Evolutionary conservation across 2,329 filamentous ascomycete genomes (phyloP).

Genomic region (Sporothrix pseudoabietina): DNA sequence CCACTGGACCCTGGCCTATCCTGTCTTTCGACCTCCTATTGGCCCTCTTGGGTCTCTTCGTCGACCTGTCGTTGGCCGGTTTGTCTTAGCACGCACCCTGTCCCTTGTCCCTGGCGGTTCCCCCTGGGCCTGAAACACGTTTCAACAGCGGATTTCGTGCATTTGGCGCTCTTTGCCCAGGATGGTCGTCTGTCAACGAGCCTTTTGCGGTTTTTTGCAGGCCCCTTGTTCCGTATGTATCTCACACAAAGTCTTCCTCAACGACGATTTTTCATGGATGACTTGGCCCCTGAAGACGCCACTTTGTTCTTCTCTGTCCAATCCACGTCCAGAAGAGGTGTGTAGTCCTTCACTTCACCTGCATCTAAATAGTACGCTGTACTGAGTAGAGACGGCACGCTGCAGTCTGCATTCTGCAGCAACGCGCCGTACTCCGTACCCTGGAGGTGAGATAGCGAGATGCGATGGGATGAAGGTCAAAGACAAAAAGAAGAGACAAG

Average conservation of each 20-base stretch:
- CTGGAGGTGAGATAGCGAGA: slow-evolving; percentile 6
- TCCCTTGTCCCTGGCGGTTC: background rate
- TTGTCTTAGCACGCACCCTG: background rate
- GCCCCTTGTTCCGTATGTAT: background rate
- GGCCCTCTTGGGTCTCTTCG: background rate
- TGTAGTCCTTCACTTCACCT: background rate
- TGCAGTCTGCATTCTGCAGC: slow-evolving; percentile 14
- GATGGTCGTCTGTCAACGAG: background rate
- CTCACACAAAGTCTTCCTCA: background rate
- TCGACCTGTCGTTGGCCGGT: slow-evolving; percentile 12
- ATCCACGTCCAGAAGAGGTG: background rate
- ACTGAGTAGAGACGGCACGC: background rate
- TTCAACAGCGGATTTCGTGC: background rate
- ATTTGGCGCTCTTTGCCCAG: background rate
- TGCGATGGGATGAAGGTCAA: background rate
- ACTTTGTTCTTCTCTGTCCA: background rate
- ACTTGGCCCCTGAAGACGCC: background rate
- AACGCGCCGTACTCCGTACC: slow-evolving; percentile 17
- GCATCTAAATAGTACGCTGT: too few species aligned
- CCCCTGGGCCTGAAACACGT: slow-evolving; percentile 26
- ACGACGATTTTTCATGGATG: background rate
- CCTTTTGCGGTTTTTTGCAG: background rate
- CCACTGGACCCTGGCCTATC: background rate
- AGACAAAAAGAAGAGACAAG: background rate
- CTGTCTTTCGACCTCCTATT: background rate